These are phyloP conservation scores for Penicillium palitans DNA, from an alignment of 2,329 filamentous ascomycete species.

Conservation along the genomic window DNA sequence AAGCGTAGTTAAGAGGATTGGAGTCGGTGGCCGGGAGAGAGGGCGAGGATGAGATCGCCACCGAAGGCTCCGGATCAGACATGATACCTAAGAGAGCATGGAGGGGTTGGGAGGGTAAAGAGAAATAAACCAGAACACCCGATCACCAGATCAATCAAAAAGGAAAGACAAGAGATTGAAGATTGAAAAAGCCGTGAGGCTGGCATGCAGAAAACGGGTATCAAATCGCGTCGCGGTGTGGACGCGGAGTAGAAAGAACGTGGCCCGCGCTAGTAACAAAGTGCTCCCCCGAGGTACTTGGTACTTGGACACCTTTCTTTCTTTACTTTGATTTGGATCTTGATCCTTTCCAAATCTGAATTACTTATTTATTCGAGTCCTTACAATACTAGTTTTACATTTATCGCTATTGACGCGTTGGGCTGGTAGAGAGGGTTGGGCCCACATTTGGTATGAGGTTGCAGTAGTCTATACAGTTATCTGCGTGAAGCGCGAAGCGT, in stretches of 20 bases:
- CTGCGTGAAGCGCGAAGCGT: conserved; percentile 1
- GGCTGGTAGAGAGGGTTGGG: not conserved
- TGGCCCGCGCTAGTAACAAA: conserved; percentile 29
- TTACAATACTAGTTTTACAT: not conserved
- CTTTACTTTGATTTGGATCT: not conserved
- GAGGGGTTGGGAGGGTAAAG: conserved; percentile 8
- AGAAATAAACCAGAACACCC: conserved; percentile 11
- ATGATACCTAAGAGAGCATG: conserved; percentile 31
- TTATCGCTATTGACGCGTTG: not conserved
- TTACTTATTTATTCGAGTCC: not conserved
- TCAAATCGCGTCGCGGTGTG: conserved; percentile 38
- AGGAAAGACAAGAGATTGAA: conserved; percentile 8
- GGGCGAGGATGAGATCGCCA: conserved; percentile 37
- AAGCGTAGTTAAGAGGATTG: conserved; percentile 50
- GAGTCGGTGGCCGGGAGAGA: conserved; percentile 35
- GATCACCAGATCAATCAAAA: conserved; percentile 11
- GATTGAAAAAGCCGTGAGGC: conserved; percentile 15
- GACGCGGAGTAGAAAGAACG: conserved; percentile 34
- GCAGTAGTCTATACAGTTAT: conserved; percentile 3
- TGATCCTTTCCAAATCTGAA: too few species aligned
- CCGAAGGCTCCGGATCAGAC: conserved; percentile 39
- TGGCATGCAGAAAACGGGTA: conserved; percentile 27
- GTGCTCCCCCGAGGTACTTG: conserved; percentile 17
- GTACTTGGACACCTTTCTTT: conserved; percentile 5
- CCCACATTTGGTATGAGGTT: conserved; percentile 4